Conservation (phyloP, 768 basidiomycete genomes). For the Boletus fagicola region DNA sequence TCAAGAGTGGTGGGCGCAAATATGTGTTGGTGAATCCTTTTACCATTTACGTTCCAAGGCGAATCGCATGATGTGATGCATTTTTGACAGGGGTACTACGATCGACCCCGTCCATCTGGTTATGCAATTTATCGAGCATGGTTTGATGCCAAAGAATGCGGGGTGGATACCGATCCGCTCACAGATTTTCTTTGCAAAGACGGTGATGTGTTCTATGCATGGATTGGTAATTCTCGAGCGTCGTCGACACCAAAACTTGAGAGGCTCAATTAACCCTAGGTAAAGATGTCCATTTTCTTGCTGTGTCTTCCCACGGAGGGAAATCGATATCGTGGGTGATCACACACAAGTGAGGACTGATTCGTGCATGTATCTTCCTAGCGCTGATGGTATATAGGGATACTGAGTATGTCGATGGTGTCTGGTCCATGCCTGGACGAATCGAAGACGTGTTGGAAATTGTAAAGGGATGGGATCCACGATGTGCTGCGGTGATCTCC, state of each 20-base stretch:
- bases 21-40: slow-evolving; percentile 21
- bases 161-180: slow-evolving; percentile 22
- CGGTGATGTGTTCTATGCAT: slow-evolving; percentile 25
- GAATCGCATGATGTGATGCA: not conserved
- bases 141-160: slow-evolving; percentile 26
- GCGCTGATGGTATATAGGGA: slow-evolving; percentile 15
- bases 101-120: slow-evolving; percentile 27
- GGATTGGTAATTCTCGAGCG: slow-evolving; percentile 17
- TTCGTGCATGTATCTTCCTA: not conserved
- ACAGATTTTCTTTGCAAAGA: slow-evolving; percentile 20
- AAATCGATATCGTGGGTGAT: slow-evolving; percentile 21
- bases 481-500: slow-evolving; percentile 21
- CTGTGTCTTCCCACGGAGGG: slow-evolving; percentile 13
- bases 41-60: not conserved
- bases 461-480: slow-evolving; percentile 27
- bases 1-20: slow-evolving; percentile 22
- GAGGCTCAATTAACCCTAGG: not conserved
- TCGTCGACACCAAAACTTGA: not conserved
- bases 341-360: slow-evolving; percentile 19
- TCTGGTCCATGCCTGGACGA: slow-evolving; percentile 21
- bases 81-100: slow-evolving; percentile 22
- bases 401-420: slow-evolving; percentile 19
- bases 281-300: slow-evolving; percentile 24
- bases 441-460: slow-evolving; percentile 24
- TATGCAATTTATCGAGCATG: slow-evolving; percentile 32